Evolutionary conservation across 306 rosid genomes (phyloP), one percentile per base, ranked within the genome.

Genomic region (Gillenia trifoliata): DNA sequence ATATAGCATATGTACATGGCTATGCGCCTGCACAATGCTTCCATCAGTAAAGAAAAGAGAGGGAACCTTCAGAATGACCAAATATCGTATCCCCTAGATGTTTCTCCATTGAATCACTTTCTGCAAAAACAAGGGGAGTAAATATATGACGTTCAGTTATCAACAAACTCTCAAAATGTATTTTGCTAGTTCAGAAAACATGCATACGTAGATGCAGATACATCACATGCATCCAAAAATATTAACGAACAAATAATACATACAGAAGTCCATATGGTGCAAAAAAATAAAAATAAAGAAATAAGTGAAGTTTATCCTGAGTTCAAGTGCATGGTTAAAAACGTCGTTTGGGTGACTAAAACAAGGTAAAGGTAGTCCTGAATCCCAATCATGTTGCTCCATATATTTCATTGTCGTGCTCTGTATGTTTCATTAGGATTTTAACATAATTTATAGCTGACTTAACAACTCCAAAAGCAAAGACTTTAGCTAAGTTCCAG

Each of bases 81-180:
- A 88, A 70, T 52, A 66, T 38, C 59, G 85, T 78, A 78, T 83
- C 83, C 78, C 82, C 73, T 4, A 68, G 74, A 79, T 68, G 80
- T 70, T 86, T 83, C 69, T 89, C 93, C 98, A 88, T 90, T 65
- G 55, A 60, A 66, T 70, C 77, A 76, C 75, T 82, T 70, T 78
- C 92, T 87, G 82, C 66, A 41, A 33, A 57, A 55, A 25, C 31
- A 41, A 29, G 71, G 64, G 20, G 73, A 62, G 69, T 33, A 36
- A 80, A 62, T 67, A 47, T 68, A 0, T 5, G 9, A 64, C 29
- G 34, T 79, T 60, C 40, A 77, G 80, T 64, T 36, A 40, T 50
- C 19, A 69, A 11, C 68, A 26, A 64, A 52, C 64, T 41, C 50
- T 26, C 56, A 62, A 62, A 77, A 70, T 31, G 19, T 33, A 36